A percentile compares a stretch with the other conserved stretches of the same genome.
Conservation (phyloP, 2,329 filamentous ascomycete species). For the Camillea tinctor region DNA sequence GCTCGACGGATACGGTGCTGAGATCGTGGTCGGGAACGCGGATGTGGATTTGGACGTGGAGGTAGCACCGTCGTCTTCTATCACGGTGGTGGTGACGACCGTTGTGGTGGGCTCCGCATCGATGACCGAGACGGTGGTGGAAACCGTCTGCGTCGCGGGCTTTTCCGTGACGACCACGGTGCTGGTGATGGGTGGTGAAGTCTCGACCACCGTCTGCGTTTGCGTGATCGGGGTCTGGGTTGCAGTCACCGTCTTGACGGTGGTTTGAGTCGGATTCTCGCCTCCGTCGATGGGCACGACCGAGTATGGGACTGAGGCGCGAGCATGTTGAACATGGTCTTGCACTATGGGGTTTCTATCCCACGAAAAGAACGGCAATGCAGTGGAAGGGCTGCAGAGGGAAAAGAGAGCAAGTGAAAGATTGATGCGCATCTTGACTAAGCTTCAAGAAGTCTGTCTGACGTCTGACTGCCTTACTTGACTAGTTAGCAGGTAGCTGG, state of each 20-base stretch:
- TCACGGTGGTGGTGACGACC: conserved; percentile 20
- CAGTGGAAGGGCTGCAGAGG: conserved; percentile 19
- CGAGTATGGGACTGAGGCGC: conserved; percentile 34
- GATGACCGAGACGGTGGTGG: conserved; percentile 33
- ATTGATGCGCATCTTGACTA: conserved; percentile 32
- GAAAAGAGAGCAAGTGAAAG: conserved; percentile 27
- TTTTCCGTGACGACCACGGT: conserved; percentile 22
- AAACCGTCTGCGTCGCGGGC: conserved; percentile 17
- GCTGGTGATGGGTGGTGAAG: conserved; percentile 30
- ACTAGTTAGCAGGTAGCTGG: background rate
- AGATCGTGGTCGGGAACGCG: background rate
- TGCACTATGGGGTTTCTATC: conserved; percentile 14
- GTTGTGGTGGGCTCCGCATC: conserved; percentile 25
- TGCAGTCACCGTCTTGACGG: conserved; percentile 35
- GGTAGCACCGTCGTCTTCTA: conserved; percentile 11
- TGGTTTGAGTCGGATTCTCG: conserved; percentile 19
- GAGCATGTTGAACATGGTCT: conserved; percentile 25
- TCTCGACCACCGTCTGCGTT: conserved; percentile 23
- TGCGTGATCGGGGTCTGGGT: conserved; percentile 26
- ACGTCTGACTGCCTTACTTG: background rate
- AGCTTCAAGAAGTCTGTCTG: background rate
- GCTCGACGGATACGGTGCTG: background rate
- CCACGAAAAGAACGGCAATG: conserved; percentile 30
- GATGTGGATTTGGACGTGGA: conserved; percentile 5
- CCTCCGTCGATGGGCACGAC: conserved; percentile 39